A percentile compares a stretch with the other conserved stretches of the same genome.
phyloP scores from a whole-genome alignment of 2,329 filamentous ascomycete species.

The Phyllosticta capitalensis region DNA sequence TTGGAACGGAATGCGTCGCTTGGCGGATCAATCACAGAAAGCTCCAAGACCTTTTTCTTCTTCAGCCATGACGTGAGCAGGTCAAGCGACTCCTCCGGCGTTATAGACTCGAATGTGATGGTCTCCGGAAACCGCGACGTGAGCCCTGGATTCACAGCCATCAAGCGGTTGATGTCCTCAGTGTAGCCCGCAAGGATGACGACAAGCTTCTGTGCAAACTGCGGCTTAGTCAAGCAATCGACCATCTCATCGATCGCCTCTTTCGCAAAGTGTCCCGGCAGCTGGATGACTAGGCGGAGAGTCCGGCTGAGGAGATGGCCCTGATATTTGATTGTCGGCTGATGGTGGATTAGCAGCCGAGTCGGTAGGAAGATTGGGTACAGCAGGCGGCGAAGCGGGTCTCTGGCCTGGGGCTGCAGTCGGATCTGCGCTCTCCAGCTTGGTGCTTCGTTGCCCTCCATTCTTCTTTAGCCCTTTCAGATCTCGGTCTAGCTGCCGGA shows the following conservation, averaged over 20 bases:
- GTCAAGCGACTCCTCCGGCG: constrained; percentile 20
- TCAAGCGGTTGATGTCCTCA: constrained; percentile 53
- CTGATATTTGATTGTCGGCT: not conserved
- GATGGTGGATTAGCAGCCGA: not conserved
- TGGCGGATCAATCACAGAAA: constrained; percentile 18
- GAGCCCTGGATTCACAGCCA: constrained; percentile 53
- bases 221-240: constrained; percentile 45
- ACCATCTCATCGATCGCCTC: constrained; percentile 46
- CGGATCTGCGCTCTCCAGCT: not conserved
- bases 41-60: constrained; percentile 25
- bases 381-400: not conserved
- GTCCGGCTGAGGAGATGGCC: too few relatives aligned
- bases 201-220: constrained; percentile 51
- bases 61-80: constrained; percentile 32
- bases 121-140: constrained; percentile 56
- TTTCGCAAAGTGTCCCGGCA: constrained; percentile 49
- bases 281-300: too few relatives aligned
- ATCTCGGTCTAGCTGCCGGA: constrained; percentile 40
- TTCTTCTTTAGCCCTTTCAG: constrained; percentile 32
- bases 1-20: constrained; percentile 12
- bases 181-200: constrained; percentile 63
- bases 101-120: constrained; percentile 43
- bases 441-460: not conserved
- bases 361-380: not conserved
- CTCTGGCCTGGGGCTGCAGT: too few relatives aligned